phyloP scores from a whole-genome alignment of 192 early-diverging fungal genomes.

The Geosiphon pyriformis region DNA sequence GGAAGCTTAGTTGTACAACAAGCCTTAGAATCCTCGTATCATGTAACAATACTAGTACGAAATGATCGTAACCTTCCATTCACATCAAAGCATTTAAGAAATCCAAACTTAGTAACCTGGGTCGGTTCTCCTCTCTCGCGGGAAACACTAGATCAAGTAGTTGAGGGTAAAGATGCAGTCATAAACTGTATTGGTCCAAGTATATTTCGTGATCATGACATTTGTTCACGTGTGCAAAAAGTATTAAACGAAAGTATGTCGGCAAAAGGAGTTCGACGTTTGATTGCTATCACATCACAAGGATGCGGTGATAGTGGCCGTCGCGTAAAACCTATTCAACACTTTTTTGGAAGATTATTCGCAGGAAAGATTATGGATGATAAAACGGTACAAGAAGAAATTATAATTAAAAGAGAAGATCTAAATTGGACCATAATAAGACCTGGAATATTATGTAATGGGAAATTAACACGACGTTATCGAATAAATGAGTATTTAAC shows the following conservation, averaged over 20 bases:
- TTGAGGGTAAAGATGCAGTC: slow-evolving; percentile 37
- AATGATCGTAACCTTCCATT: slow-evolving; percentile 28
- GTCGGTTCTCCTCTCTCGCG: slow-evolving; percentile 31
- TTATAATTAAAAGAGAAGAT: slow-evolving; percentile 25
- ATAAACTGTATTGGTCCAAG: slow-evolving; percentile 37
- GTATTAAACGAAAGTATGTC: not conserved
- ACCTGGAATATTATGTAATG: slow-evolving; percentile 32
- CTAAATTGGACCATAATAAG: slow-evolving; percentile 42
- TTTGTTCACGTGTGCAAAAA: not conserved
- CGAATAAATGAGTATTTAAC: slow-evolving; percentile 28
- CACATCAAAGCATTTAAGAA: slow-evolving; percentile 25
- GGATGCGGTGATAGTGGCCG: slow-evolving; percentile 31
- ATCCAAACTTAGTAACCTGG: slow-evolving; percentile 34
- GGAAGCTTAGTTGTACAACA: slow-evolving; percentile 35
- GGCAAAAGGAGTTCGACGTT: slow-evolving; percentile 24
- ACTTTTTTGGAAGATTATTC: slow-evolving; percentile 29
- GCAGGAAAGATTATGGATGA: slow-evolving; percentile 37
- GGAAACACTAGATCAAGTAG: slow-evolving; percentile 29
- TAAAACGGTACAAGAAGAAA: slow-evolving; percentile 33
- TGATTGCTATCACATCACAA: too few relatives aligned
- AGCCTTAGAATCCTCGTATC: slow-evolving; percentile 31
- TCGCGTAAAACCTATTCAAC: slow-evolving; percentile 29
- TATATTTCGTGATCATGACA: slow-evolving; percentile 1
- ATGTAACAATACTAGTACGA: slow-evolving; percentile 34
- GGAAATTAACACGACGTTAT: slow-evolving; percentile 27